These are phyloP conservation scores for Tricholoma furcatifolium DNA, from an alignment of 768 basidiomycete genomes.

Conservation along the genomic window DNA sequence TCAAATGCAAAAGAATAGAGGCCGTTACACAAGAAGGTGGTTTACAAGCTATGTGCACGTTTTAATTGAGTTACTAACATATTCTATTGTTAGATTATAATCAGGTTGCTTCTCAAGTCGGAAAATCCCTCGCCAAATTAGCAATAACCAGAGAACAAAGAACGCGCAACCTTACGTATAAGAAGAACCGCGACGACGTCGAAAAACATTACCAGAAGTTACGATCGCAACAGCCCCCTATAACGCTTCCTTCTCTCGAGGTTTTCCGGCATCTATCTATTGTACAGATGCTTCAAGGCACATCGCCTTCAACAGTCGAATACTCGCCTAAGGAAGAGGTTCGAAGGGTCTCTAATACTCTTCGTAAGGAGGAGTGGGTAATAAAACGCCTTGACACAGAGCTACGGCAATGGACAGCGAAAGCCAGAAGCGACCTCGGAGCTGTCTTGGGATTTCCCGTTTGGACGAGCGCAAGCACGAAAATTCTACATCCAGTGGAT, in stretches of 20 bases:
- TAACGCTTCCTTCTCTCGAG: constrained; percentile 41
- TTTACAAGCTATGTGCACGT: not conserved
- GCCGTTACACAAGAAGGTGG: constrained; percentile 35
- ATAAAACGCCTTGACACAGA: constrained; percentile 39
- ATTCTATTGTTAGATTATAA: constrained; percentile 28
- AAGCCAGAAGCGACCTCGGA: constrained; percentile 43
- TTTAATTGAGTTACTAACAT: not conserved
- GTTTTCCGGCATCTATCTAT: constrained; percentile 52
- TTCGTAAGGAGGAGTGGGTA: constrained; percentile 31
- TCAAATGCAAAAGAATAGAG: constrained; percentile 40
- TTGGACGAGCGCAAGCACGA: constrained; percentile 51
- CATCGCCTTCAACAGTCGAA: constrained; percentile 17
- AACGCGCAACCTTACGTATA: constrained; percentile 19
- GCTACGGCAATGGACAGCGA: constrained; percentile 46
- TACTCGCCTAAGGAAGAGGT: not conserved
- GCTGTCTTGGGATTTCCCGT: constrained; percentile 45
- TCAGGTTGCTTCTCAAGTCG: constrained; percentile 22
- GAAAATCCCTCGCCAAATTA: constrained; percentile 22
- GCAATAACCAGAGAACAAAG: constrained; percentile 22
- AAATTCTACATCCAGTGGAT: constrained; percentile 52
- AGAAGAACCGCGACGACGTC: constrained; percentile 33
- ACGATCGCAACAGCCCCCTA: constrained; percentile 27
- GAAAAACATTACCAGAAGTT: constrained; percentile 46
- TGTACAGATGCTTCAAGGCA: constrained; percentile 33
- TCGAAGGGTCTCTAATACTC: constrained; percentile 15